Conservation (phyloP, 306 rosid genomes). For the Sindora glabra region DNA sequence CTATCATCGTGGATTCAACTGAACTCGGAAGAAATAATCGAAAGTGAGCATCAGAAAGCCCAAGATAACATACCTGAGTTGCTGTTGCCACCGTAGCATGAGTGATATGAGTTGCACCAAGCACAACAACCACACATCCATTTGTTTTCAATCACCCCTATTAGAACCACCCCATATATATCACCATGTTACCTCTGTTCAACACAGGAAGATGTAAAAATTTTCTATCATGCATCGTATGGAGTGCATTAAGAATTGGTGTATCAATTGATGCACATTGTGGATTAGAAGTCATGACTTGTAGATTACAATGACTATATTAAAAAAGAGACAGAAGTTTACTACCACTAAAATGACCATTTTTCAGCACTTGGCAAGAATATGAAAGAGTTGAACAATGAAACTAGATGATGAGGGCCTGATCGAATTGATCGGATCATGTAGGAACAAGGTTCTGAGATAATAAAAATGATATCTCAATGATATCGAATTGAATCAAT, state of each 20-base stretch:
- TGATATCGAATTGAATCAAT: too few relatives aligned
- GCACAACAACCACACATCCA: conserved; percentile 62
- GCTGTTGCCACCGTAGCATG: conserved; percentile 94
- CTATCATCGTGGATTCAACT: conserved; percentile 1
- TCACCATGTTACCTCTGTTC: conserved; percentile 54
- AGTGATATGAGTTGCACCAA: conserved; percentile 77
- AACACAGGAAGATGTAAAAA: conserved; percentile 88
- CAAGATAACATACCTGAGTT: conserved; percentile 36
- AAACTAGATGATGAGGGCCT: too few relatives aligned
- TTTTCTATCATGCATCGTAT: conserved; percentile 85
- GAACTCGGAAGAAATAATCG: not conserved
- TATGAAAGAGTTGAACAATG: not conserved
- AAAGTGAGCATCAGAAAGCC: conserved; percentile 7
- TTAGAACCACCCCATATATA: conserved; percentile 17
- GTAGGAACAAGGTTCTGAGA: too few relatives aligned
- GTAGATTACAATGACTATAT: conserved; percentile 13
- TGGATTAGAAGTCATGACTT: conserved; percentile 97
- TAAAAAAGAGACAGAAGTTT: not conserved
- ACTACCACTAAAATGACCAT: not conserved
- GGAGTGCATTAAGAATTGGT: conserved; percentile 92
- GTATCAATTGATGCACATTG: conserved; percentile 78
- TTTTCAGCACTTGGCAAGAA: not conserved
- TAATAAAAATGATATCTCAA: too few relatives aligned
- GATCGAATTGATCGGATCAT: too few relatives aligned
- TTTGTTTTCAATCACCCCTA: conserved; percentile 40